phyloP scores from a whole-genome alignment of 2,329 filamentous ascomycete genomes.

The Bretziella fagacearum region DNA sequence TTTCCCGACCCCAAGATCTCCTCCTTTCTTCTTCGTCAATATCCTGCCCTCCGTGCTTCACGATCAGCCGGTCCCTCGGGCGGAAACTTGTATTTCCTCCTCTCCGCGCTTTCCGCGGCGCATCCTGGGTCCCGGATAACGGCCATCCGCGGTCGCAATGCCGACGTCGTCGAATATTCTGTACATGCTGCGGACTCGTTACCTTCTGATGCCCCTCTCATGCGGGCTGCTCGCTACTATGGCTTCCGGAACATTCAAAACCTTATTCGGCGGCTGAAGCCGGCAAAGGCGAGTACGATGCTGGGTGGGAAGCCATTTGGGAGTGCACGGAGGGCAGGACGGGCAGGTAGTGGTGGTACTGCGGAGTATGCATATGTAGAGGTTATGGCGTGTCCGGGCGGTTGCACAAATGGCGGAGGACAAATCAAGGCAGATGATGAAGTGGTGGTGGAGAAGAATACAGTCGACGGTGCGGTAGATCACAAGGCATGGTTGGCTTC shows the following conservation, averaged over 20 bases:
- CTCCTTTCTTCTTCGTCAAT: slow-evolving; percentile 56
- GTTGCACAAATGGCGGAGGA: slow-evolving; percentile 92
- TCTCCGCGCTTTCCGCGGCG: slow-evolving; percentile 53
- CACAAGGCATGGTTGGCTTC: slow-evolving; percentile 72
- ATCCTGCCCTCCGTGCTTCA: slow-evolving; percentile 66
- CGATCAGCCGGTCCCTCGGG: slow-evolving; percentile 67
- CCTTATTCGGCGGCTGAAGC: slow-evolving; percentile 79
- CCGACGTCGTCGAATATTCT: slow-evolving; percentile 75
- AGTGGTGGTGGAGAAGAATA: slow-evolving; percentile 34
- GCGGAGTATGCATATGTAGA: slow-evolving; percentile 80
- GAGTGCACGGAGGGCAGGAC: slow-evolving; percentile 35
- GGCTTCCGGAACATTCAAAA: slow-evolving; percentile 98
- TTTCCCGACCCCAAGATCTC: slow-evolving; percentile 62
- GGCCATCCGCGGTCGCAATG: slow-evolving; percentile 62
- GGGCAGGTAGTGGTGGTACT: slow-evolving; percentile 17
- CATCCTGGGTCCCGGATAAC: slow-evolving; percentile 57
- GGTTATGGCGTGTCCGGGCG: slow-evolving; percentile 98
- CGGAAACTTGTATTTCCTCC: slow-evolving; percentile 72
- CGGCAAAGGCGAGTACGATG: slow-evolving; percentile 58
- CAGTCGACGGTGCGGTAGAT: slow-evolving; percentile 44
- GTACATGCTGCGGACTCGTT: slow-evolving; percentile 34
- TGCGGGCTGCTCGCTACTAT: slow-evolving; percentile 81
- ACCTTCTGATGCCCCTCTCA: slow-evolving; percentile 38
- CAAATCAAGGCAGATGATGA: slow-evolving; percentile 85
- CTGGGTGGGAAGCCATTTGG: slow-evolving; percentile 53